Evolutionary conservation across 179 eudicot genomes (phyloP).

Genomic region (Silene noctiflora): DNA sequence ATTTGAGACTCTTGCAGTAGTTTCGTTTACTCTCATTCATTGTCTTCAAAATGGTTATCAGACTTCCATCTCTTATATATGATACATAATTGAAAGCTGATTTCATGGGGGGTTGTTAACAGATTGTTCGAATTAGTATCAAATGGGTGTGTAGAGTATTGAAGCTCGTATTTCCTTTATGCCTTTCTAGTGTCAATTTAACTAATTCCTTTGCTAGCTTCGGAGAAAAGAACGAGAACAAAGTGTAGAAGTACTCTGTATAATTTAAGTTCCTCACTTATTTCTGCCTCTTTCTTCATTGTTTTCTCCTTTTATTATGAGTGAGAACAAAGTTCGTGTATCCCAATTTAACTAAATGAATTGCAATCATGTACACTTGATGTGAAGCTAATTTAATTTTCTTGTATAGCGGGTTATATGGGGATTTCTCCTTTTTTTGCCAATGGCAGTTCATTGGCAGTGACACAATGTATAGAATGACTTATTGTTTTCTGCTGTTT

Average conservation of each 20-base stretch:
- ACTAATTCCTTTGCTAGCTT: neutral
- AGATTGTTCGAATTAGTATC: neutral
- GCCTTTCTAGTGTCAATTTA: neutral
- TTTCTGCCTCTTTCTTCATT: too few species aligned
- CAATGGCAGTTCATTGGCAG: neutral
- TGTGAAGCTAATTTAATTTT: neutral
- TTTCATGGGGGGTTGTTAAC: neutral
- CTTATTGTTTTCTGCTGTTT: neutral
- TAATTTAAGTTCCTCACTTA: too few species aligned
- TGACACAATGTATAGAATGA: neutral
- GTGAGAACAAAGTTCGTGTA: too few species aligned
- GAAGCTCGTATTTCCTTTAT: neutral
- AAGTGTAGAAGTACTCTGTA: too few species aligned
- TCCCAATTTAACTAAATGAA: neutral
- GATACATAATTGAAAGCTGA: too few species aligned
- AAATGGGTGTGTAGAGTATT: neutral
- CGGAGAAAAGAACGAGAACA: neutral
- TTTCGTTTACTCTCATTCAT: neutral
- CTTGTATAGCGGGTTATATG: neutral
- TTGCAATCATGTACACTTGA: neutral
- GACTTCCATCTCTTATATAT: neutral
- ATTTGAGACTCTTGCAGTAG: neutral
- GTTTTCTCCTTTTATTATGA: too few species aligned
- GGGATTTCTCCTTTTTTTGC: slow-evolving; percentile 1
- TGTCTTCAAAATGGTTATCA: neutral